Evolutionary conservation across 805 yeast genomes (phyloP).

Genomic region (Starmerella etchellsii): DNA sequence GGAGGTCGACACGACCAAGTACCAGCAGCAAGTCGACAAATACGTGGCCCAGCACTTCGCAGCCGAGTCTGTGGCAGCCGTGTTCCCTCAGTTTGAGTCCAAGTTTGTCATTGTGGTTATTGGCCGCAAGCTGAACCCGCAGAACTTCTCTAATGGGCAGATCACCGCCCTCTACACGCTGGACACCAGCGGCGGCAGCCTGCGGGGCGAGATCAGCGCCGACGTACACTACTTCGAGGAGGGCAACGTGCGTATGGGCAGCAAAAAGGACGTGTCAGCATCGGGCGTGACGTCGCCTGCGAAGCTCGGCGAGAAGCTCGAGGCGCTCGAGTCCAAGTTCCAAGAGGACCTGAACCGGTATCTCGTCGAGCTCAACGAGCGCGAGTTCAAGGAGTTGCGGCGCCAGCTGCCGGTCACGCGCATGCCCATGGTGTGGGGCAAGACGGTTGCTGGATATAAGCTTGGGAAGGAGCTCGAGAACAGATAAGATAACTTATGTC

Average conservation of each 20-base stretch:
- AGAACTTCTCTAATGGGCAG: slow-evolving; percentile 78
- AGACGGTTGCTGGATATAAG: slow-evolving; percentile 77
- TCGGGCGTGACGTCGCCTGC: slow-evolving; percentile 21
- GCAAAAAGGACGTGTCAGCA: slow-evolving; percentile 26
- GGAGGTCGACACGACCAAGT: slow-evolving; percentile 6
- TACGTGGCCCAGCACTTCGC: slow-evolving; percentile 57
- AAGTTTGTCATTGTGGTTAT: slow-evolving; percentile 40
- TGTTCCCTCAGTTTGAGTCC: slow-evolving; percentile 26
- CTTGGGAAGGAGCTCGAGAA: slow-evolving; percentile 39
- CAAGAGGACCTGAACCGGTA: slow-evolving; percentile 49
- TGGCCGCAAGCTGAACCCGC: slow-evolving; percentile 59
- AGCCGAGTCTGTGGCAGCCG: slow-evolving; percentile 30
- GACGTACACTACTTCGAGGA: slow-evolving; percentile 92
- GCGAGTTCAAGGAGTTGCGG: slow-evolving; percentile 68
- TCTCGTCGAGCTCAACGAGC: slow-evolving; percentile 63
- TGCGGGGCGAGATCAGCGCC: slow-evolving; percentile 46
- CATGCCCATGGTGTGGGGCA: slow-evolving; percentile 89
- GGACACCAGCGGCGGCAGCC: slow-evolving; percentile 24
- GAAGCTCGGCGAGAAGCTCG: slow-evolving; percentile 25
- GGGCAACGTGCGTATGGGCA: slow-evolving; percentile 76
- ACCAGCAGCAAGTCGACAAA: slow-evolving; percentile 26
- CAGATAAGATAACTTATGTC: slow-evolving; percentile 2
- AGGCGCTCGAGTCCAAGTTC: slow-evolving; percentile 42
- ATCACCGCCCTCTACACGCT: slow-evolving; percentile 62
- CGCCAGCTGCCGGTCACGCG: slow-evolving; percentile 87